Base-by-base conservation (phyloP, 139 green algal genomes). In the Zygnema cylindricum region DNA sequence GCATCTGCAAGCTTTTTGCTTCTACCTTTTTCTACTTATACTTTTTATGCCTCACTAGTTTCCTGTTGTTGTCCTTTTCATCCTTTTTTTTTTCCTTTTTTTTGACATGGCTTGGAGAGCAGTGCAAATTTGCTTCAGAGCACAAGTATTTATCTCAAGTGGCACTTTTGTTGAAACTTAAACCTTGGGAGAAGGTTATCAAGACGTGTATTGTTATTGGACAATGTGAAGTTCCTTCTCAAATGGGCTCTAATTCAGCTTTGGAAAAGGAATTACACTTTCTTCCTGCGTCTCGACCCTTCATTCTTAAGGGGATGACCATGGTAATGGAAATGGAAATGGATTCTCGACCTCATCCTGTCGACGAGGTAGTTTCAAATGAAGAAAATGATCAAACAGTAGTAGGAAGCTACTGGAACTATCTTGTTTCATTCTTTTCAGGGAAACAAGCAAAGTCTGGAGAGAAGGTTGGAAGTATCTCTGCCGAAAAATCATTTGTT, bases 61-160 rank as follows among this genome's bases (percentile, higher is more conserved):
- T 30, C 30, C 57, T 25, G 57, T 30, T 35, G 57, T 73, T 30
- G 57, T 73, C 57, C 30, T 30, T 30, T 30, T 73, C 57, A 35
- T 30, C 57, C 57, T 73, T 30, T 30, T 73, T 30, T 30, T 25
- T 30, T 73, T 73, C 30, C 57, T 30, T 73, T 25, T 30, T 30
- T 73, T 25, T 73, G 57, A 73, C 30, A 30, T 43, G 71, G 7
- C 11, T 43, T 7, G 7, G 71, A 11, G 71, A 7, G 3, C 77
- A 84, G 77, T 84, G 77, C 25, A 39, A 84, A 35, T 84, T 84
- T 84, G 77, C 77, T 2, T 36, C 35, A n/a, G 32, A 84, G 77
- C 77, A 84, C 25, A 84, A 84, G 25, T 84, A 84, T 55, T 33
- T 84, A 33, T 2, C 77, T 33, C 49, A 41, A 54, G 55, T 55